Percentiles rank a stretch among this genome's conserved stretches.
phyloP scores from a whole-genome alignment of 768 basidiomycete species.

The Pluteus cervinus region DNA sequence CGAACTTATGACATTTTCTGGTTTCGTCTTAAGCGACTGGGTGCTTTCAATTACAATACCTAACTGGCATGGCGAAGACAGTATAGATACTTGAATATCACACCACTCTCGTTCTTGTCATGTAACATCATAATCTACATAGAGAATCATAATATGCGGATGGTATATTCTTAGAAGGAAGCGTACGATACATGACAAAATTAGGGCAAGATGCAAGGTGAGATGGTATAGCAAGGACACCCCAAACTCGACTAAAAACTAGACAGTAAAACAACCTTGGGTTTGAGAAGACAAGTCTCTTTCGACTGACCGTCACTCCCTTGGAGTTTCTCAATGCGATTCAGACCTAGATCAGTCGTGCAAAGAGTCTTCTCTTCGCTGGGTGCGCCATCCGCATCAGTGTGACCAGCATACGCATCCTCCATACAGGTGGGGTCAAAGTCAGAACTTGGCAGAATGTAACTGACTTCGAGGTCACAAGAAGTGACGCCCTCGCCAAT shows the following conservation, averaged over 20 bases:
- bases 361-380: slow-evolving; percentile 37
- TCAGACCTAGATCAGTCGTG: slow-evolving; percentile 52
- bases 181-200: no score
- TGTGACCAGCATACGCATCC: slow-evolving; percentile 25
- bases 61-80: no score
- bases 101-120: no score
- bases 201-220: no score
- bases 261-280: slow-evolving; percentile 47
- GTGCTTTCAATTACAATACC: no score
- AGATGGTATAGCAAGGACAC: no score
- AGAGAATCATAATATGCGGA: no score
- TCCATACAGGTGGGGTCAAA: slow-evolving; percentile 42
- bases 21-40: no score
- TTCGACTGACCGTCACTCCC: slow-evolving; percentile 42
- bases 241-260: no score
- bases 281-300: slow-evolving; percentile 41
- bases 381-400: slow-evolving; percentile 8
- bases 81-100: no score
- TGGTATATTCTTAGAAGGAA: no score
- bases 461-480: slow-evolving; percentile 48
- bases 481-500: slow-evolving; percentile 55
- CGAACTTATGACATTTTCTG: slow-evolving; percentile 40
- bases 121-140: no score
- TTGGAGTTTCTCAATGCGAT: slow-evolving; percentile 30
- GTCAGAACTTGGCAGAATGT: slow-evolving; percentile 32